These are phyloP conservation scores for Neurospora africana DNA, from an alignment of 495 filamentous ascomycete species.

Conservation along the genomic window DNA sequence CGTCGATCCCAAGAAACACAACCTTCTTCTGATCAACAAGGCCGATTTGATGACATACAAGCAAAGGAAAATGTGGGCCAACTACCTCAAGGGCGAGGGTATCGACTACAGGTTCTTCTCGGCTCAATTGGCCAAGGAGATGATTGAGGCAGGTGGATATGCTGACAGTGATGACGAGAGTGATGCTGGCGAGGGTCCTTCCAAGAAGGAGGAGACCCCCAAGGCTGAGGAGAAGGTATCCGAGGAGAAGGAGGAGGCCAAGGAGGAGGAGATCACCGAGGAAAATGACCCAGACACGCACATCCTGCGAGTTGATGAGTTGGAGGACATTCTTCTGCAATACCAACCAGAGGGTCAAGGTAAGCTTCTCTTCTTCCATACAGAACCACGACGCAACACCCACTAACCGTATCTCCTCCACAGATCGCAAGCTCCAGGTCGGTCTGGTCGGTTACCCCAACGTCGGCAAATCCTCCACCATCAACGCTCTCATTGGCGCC, in stretches of 20 bases:
- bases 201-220: constrained; percentile 11
- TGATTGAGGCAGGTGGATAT: constrained; percentile 57
- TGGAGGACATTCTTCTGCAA: constrained; percentile 78
- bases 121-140: constrained; percentile 78
- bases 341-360: constrained; percentile 52
- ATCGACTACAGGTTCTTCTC: constrained; percentile 96
- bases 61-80: constrained; percentile 78
- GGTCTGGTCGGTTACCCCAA: constrained; percentile 98
- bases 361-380: constrained; percentile 12
- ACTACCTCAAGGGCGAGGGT: constrained; percentile 68
- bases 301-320: constrained; percentile 83
- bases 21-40: constrained; percentile 93
- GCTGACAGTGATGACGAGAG: constrained; percentile 30
- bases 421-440: constrained; percentile 66
- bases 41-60: constrained; percentile 95
- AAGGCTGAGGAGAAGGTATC: constrained; percentile 30
- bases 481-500: constrained; percentile 93
- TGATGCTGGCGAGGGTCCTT: constrained; percentile 24
- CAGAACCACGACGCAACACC: not conserved
- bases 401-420: not conserved
- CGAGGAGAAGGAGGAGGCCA: constrained; percentile 29
- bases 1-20: constrained; percentile 77
- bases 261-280: constrained; percentile 17
- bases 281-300: constrained; percentile 52
- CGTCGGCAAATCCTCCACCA: constrained; percentile 97